Evolutionary conservation across 2,329 filamentous ascomycete genomes (phyloP).

Genomic region (Diaporthe sp.): DNA sequence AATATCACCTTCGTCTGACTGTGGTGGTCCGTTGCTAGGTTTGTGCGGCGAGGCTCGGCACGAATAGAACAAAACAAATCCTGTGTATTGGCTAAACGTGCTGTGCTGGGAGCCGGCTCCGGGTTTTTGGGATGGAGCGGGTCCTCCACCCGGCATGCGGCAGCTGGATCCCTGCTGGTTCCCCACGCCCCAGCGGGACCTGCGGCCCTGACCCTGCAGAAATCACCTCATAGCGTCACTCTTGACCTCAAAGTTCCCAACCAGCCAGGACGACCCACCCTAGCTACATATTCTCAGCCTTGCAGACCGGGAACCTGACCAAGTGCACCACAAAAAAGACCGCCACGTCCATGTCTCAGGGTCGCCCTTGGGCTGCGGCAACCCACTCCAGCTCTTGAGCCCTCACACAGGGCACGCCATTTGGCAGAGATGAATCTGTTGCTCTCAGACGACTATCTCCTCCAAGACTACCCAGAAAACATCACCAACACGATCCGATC

Average conservation of each 20-base stretch:
- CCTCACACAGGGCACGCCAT: conserved; percentile 10
- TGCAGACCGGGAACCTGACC: conserved; percentile 26
- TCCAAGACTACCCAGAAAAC: conserved; percentile 88
- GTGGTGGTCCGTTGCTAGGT: background rate
- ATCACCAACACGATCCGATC: conserved; percentile 87
- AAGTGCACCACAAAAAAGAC: conserved; percentile 2
- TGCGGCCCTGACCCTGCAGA: conserved; percentile 16
- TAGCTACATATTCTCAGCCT: conserved; percentile 32
- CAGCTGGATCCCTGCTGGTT: conserved; percentile 17
- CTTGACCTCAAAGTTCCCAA: background rate
- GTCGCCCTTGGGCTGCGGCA: background rate
- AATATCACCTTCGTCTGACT: background rate
- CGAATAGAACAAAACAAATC: background rate
- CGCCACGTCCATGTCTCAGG: background rate
- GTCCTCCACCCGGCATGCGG: background rate
- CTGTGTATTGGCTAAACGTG: background rate
- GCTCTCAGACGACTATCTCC: conserved; percentile 71
- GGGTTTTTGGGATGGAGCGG: conserved; percentile 2
- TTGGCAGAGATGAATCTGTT: conserved; percentile 64
- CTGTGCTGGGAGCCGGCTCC: background rate
- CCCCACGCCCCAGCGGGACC: conserved; percentile 22
- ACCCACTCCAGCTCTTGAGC: background rate
- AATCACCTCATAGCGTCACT: conserved; percentile 22
- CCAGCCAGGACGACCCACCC: background rate
- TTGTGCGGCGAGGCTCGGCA: background rate